Conservation (phyloP, 192 early-diverging fungal species). For the Geranomyces michiganensis region DNA sequence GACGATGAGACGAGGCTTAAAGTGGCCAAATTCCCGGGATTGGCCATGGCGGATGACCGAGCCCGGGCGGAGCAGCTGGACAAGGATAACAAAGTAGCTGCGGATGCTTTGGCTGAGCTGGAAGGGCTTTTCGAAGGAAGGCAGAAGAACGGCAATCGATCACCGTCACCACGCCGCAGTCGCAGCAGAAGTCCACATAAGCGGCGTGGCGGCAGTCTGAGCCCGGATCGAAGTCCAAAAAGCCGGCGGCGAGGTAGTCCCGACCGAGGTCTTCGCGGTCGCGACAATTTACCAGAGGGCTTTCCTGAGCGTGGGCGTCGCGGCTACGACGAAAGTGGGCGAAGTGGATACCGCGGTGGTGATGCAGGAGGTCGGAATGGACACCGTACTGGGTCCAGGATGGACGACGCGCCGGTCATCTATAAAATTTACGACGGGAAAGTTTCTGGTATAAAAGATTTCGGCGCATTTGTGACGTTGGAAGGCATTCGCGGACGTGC, state of each 20-base stretch:
- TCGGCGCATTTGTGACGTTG: conserved; percentile 90
- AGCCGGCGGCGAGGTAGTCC: conserved; percentile 21
- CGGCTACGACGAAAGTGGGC: conserved; percentile 17
- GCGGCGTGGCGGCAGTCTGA: conserved; percentile 30
- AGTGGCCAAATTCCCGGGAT: conserved; percentile 70
- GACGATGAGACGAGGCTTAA: conserved; percentile 40
- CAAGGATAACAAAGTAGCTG: conserved; percentile 52
- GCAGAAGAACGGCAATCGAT: conserved; percentile 24
- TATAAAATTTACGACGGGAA: conserved; percentile 92
- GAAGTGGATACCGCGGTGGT: conserved; percentile 26
- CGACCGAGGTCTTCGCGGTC: conserved; percentile 34
- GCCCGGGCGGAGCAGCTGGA: conserved; percentile 37
- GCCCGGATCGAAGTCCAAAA: conserved; percentile 35
- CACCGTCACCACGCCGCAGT: conserved; percentile 2
- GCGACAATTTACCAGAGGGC: conserved; percentile 19
- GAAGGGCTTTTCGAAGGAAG: conserved; percentile 49
- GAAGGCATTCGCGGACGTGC: conserved; percentile 76
- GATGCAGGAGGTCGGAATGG: conserved; percentile 27
- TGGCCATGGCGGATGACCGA: conserved; percentile 58
- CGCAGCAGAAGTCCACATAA: background rate
- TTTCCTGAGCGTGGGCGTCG: conserved; percentile 24
- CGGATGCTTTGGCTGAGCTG: conserved; percentile 62
- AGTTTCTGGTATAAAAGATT: conserved; percentile 84
- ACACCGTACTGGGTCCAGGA: conserved; percentile 11
- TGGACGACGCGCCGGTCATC: conserved; percentile 80